Conservation (phyloP, 2,329 filamentous ascomycete species). For the Trichoderma guizhouense region DNA sequence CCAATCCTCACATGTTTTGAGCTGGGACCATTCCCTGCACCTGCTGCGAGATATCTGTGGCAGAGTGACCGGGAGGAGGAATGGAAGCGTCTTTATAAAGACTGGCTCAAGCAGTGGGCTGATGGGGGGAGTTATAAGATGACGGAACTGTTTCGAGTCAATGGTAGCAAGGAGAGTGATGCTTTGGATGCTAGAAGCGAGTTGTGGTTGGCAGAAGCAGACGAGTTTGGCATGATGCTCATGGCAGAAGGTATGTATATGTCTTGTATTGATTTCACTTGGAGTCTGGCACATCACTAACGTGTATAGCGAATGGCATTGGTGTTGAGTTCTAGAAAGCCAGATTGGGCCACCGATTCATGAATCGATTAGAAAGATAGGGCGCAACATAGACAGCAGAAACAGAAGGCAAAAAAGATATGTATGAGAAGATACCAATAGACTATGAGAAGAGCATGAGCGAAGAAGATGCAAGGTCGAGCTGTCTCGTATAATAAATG, state of each 20-base stretch:
- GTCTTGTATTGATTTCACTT: too few species aligned
- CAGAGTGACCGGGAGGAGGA: neutral
- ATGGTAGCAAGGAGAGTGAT: neutral
- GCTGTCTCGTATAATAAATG: too few species aligned
- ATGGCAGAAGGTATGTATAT: neutral
- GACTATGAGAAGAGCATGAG: too few species aligned
- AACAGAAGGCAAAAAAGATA: too few species aligned
- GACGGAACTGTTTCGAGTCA: neutral
- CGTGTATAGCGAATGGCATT: neutral
- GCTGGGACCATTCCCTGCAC: neutral
- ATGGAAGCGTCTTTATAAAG: neutral
- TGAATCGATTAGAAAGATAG: too few species aligned
- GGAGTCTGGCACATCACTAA: neutral
- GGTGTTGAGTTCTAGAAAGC: neutral
- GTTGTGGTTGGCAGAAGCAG: neutral
- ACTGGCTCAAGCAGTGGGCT: neutral
- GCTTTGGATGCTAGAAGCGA: neutral
- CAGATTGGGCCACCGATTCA: neutral
- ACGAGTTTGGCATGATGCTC: neutral
- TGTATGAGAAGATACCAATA: too few species aligned
- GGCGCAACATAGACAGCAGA: too few species aligned
- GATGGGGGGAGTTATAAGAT: neutral
- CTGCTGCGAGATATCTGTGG: neutral
- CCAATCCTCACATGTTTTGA: neutral
- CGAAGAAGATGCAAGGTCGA: too few species aligned